These are phyloP conservation scores for Suillus weaverae DNA, from an alignment of 768 basidiomycete genomes.

Conservation along the genomic window DNA sequence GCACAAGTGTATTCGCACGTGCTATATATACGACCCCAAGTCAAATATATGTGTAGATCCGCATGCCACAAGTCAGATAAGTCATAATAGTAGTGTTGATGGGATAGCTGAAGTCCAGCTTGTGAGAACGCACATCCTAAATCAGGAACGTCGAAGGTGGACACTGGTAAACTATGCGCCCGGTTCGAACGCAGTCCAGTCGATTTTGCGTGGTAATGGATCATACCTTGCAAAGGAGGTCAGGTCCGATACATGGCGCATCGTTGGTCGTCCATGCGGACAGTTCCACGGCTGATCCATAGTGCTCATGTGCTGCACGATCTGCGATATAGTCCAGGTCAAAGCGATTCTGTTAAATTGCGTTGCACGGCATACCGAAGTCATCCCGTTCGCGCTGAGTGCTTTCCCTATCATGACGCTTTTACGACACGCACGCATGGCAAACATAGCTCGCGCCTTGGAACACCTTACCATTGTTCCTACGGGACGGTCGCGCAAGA, in stretches of 20 bases:
- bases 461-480: conserved; percentile 90
- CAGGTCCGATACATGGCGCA: conserved; percentile 72
- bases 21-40: neutral
- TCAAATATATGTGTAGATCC: neutral
- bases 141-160: neutral
- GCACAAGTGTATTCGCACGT: neutral
- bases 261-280: conserved; percentile 84
- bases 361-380: conserved; percentile 38
- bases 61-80: neutral
- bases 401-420: conserved; percentile 96
- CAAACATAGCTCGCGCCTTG: conserved; percentile 95
- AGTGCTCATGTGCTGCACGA: conserved; percentile 78
- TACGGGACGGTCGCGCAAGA: conserved; percentile 73
- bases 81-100: neutral
- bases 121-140: neutral
- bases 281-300: conserved; percentile 89
- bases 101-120: neutral
- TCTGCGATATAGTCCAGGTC: conserved; percentile 37
- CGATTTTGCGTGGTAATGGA: conserved; percentile 21
- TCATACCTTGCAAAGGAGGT: conserved; percentile 21
- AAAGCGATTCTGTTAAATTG: neutral
- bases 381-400: conserved; percentile 78
- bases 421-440: conserved; percentile 91
- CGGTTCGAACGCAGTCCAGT: conserved; percentile 38
- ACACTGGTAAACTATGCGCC: neutral